Base-by-base conservation (phyloP, 2,329 filamentous ascomycete genomes). In the Pezicula radicicola region DNA sequence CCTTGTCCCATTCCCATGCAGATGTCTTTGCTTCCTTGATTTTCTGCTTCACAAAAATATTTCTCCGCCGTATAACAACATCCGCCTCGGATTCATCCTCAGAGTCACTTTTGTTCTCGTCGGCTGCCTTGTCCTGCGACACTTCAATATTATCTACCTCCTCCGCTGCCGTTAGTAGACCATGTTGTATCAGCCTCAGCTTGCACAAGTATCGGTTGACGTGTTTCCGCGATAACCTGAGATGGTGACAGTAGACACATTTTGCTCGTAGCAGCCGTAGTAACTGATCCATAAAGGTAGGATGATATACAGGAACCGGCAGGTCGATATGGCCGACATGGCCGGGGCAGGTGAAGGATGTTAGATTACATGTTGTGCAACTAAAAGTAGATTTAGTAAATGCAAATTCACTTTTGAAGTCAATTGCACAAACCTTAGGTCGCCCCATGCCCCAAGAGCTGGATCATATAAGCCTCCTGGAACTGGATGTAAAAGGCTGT, bases 281-380 rank as follows among this genome's bases (percentile, higher is more conserved):
- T 48, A 92, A 81, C 69, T 97, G 92, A 67, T 97, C 92, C 77
- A 99, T 88, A 66, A 97, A 97, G 2, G 91, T 88, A n/a, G 93
- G 90, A 70, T 99, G 93, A 69, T 97, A 99, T 48, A 97, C 89
- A 44, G 89, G 90, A 12, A 92, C 87, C 13, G 94, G 92, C 12
- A 99, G 84, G 63, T 97, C 91, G 68, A 99, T 96, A 67, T 99
- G 94, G 49, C 94, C 95, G 54, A 88, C 83, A 74, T 99, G 95
- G 52, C 95, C 95, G 6, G 93, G 91, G 68, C 95, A 99, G 62
- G 83, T 83, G 66, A 85, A 81, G 55, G 85, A 86, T 65, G 86
- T 88, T 60, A 96, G 80, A 61, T 93, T 90, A 74, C 94, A 99
- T 69, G 94, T 99, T 63, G 91, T 81, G 74, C 94, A 99, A 66